Conservation (phyloP, 2,329 filamentous ascomycete species). For the Talaromyces sp. region DNA sequence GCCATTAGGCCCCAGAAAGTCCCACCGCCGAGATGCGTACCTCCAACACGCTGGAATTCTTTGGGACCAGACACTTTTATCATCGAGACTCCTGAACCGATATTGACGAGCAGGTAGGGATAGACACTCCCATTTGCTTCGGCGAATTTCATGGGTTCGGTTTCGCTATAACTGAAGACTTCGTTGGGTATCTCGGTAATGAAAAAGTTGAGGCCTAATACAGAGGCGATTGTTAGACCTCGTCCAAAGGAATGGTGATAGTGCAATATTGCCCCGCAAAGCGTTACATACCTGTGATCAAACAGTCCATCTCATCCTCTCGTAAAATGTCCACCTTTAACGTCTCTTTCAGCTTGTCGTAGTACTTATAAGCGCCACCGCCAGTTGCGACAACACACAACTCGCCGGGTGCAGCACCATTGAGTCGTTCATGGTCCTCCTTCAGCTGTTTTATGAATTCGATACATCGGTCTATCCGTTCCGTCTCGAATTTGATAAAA, state of each 20-base stretch:
- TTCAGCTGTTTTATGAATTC: conserved; percentile 85
- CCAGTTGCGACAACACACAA: conserved; percentile 94
- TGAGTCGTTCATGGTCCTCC: conserved; percentile 70
- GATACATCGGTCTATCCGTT: conserved; percentile 87
- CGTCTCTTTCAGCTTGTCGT: conserved; percentile 78
- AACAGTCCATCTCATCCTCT: conserved; percentile 97
- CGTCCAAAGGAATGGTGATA: not conserved
- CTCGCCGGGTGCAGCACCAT: conserved; percentile 63
- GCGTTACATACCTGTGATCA: conserved; percentile 73
- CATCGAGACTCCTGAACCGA: conserved; percentile 94
- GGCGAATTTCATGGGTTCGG: conserved; percentile 83
- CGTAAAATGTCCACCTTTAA: conserved; percentile 81
- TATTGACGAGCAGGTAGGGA: conserved; percentile 96
- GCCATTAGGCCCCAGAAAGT: conserved; percentile 94
- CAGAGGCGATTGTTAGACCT: not conserved
- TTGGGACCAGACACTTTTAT: conserved; percentile 91
- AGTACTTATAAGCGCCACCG: conserved; percentile 93
- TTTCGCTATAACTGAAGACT: conserved; percentile 93
- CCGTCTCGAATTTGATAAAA: conserved; percentile 94
- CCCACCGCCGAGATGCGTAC: conserved; percentile 91
- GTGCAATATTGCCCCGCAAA: not conserved
- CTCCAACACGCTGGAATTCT: conserved; percentile 83
- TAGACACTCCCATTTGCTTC: conserved; percentile 77
- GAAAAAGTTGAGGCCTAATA: conserved; percentile 86
- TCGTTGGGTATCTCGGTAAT: conserved; percentile 96